Percentiles rank a stretch among this genome's conserved stretches.
phyloP scores from a whole-genome alignment of 805 yeast genomes.

The Zygoascus tannicola region DNA sequence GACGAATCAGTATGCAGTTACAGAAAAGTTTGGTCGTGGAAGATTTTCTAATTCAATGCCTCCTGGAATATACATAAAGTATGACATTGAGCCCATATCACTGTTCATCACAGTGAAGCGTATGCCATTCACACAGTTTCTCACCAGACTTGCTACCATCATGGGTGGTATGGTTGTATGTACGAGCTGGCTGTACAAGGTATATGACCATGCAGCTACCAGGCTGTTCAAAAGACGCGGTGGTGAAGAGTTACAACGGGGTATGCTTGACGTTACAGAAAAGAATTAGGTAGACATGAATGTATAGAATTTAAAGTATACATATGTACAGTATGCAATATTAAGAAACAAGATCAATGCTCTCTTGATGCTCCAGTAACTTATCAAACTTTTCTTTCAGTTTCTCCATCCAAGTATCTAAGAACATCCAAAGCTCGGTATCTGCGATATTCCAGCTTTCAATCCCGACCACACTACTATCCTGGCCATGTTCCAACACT shows the following conservation, averaged over 20 bases:
- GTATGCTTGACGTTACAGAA: not conserved
- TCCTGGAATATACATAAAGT: constrained; percentile 65
- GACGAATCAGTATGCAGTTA: constrained; percentile 73
- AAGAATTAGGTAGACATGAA: not conserved
- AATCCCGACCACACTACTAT: constrained; percentile 5
- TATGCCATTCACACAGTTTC: constrained; percentile 66
- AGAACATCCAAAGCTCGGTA: constrained; percentile 18
- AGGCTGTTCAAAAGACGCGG: constrained; percentile 1
- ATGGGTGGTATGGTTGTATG: constrained; percentile 70
- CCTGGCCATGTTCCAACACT: not conserved
- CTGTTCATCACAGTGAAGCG: constrained; percentile 62
- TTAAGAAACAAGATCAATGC: no score
- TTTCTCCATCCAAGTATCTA: constrained; percentile 2
- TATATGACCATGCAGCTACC: constrained; percentile 35
- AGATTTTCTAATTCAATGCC: constrained; percentile 36
- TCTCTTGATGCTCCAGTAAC: not conserved
- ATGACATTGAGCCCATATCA: constrained; percentile 82
- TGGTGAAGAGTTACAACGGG: not conserved
- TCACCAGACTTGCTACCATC: constrained; percentile 70
- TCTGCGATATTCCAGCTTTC: constrained; percentile 17
- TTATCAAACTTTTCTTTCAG: not conserved
- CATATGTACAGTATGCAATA: no score
- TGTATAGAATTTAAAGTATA: no score
- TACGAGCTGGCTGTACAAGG: constrained; percentile 55
- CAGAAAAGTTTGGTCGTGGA: constrained; percentile 13